A percentile compares a stretch with the other conserved stretches of the same genome.
Conservation (phyloP, 2,329 filamentous ascomycete genomes). For the Triangularia setosa region DNA sequence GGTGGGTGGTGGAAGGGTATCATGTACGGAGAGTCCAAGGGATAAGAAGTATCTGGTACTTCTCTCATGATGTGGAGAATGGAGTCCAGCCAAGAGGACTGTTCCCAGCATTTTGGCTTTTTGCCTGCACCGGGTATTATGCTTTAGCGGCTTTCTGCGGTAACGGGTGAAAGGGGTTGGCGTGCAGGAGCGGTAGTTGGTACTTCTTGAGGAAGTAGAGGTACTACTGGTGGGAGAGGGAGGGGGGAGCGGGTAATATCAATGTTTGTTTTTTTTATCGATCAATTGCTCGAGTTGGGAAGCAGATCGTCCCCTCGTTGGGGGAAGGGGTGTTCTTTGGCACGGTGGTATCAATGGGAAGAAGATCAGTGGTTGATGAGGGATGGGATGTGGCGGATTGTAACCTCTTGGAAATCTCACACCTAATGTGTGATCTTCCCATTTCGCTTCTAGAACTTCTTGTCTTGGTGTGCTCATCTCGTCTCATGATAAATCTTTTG, state of each 20-base stretch:
- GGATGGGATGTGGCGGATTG: conserved; percentile 2
- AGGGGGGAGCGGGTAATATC: not conserved
- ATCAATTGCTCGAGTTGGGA: conserved; percentile 3
- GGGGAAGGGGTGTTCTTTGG: not conserved
- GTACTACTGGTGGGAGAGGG: not conserved
- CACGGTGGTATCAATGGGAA: not conserved
- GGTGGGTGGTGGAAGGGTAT: not conserved
- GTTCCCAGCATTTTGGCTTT: not conserved
- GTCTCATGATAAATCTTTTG: not conserved
- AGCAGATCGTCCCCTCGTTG: conserved; percentile 2
- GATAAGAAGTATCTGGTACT: not conserved
- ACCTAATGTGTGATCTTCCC: not conserved
- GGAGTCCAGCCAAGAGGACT: not conserved
- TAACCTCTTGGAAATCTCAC: conserved; percentile 3
- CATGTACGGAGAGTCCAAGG: not conserved
- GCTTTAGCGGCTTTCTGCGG: not conserved
- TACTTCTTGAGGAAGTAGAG: not conserved
- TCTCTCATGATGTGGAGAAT: not conserved
- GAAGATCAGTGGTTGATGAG: not conserved
- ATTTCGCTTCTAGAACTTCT: conserved; percentile 8
- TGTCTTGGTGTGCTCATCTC: not conserved
- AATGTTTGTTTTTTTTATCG: not conserved
- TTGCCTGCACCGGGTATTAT: conserved; percentile 1
- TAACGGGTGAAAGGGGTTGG: conserved; percentile 1
- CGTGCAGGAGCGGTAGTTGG: not conserved